A percentile compares a stretch with the other conserved stretches of the same genome.
Evolutionary conservation across 495 filamentous ascomycete species (phyloP).

Genomic region (Penicillium salamii): DNA sequence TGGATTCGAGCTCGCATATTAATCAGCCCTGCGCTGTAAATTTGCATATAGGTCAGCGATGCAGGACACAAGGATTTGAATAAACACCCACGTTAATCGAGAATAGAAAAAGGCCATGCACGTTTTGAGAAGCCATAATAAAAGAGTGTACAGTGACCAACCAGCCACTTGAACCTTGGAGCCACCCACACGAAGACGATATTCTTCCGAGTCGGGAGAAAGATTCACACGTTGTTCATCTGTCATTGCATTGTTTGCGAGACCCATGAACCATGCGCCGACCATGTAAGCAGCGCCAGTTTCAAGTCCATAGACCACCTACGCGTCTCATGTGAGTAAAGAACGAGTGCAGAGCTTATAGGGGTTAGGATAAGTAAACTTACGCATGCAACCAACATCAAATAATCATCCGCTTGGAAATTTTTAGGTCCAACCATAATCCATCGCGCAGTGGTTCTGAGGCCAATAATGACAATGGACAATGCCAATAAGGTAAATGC

Average conservation of each 20-base stretch:
- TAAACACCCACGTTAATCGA: conserved; percentile 52
- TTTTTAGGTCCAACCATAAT: conserved; percentile 47
- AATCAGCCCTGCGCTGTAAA: conserved; percentile 40
- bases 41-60: conserved; percentile 9
- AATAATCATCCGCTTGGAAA: conserved; percentile 56
- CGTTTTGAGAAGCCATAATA: conserved; percentile 58
- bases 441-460: conserved; percentile 51
- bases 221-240: conserved; percentile 43
- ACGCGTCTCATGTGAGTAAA: conserved; percentile 15
- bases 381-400: conserved; percentile 57
- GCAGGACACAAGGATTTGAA: neutral
- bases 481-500: conserved; percentile 51
- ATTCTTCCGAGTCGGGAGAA: conserved; percentile 43
- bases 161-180: conserved; percentile 56
- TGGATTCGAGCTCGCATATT: conserved; percentile 50
- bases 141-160: conserved; percentile 55
- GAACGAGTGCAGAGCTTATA: too few species aligned
- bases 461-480: conserved; percentile 46
- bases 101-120: conserved; percentile 59
- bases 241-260: conserved; percentile 58
- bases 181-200: conserved; percentile 48
- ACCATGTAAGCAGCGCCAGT: conserved; percentile 48
- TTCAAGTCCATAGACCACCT: conserved; percentile 40
- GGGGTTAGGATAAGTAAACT: conserved; percentile 13
- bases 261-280: conserved; percentile 42